Conservation (phyloP, 371 early-diverging fungal species). For the Zopfochytrium polystomum region DNA sequence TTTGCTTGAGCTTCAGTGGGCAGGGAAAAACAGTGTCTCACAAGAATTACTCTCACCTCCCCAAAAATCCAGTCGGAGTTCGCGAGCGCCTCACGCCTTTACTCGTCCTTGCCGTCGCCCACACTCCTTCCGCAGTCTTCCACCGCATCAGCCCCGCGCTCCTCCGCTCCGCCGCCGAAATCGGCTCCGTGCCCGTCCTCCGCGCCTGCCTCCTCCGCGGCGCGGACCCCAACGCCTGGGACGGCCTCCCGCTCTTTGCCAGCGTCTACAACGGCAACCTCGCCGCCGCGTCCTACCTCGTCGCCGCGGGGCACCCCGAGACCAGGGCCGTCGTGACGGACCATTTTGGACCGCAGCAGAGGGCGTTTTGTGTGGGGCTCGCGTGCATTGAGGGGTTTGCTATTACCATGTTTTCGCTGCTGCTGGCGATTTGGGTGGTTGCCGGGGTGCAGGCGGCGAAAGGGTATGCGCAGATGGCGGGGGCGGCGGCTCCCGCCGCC, state of each 20-base stretch:
- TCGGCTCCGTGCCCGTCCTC: constrained; percentile 23
- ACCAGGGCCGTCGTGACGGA: constrained; percentile 9
- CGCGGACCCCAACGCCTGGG: constrained; percentile 28
- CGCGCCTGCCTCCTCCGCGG: constrained; percentile 20
- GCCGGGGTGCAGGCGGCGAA: not conserved
- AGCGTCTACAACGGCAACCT: constrained; percentile 32
- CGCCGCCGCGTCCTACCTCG: constrained; percentile 19
- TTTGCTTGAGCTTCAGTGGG: no score
- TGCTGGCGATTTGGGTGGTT: constrained; percentile 21
- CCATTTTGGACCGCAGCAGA: constrained; percentile 17
- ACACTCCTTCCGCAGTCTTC: constrained; percentile 19
- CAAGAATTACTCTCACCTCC: no score
- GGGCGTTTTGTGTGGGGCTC: constrained; percentile 25
- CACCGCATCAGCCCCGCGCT: constrained; percentile 1
- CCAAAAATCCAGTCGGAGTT: no score
- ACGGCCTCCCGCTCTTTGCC: constrained; percentile 32
- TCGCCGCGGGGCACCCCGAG: constrained; percentile 4
- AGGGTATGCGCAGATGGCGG: not conserved
- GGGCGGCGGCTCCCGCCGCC: not conserved
- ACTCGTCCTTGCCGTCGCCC: constrained; percentile 11
- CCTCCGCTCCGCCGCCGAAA: constrained; percentile 26
- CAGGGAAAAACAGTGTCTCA: no score
- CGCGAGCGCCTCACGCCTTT: constrained; percentile 13
- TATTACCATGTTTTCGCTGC: constrained; percentile 24
- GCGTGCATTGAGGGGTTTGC: constrained; percentile 31